Evolutionary conservation across 2,329 filamentous ascomycete species (phyloP), one percentile per base, ranked within the genome.

Genomic region (Pseudofabraea citricarpa): DNA sequence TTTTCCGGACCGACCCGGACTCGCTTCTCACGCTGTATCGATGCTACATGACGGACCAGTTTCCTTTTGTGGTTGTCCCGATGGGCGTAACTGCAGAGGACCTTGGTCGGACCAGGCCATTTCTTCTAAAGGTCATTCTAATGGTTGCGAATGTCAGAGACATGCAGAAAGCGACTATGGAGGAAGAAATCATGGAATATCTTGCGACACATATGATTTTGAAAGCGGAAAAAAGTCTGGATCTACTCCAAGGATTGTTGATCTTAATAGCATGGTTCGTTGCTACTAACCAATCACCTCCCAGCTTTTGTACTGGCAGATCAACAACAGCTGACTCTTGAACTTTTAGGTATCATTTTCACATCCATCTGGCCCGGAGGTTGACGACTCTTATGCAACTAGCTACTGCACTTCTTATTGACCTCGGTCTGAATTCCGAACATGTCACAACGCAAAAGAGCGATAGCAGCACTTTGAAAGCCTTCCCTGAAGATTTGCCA

Each of bases 211-310:
- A 66, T 24, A 55, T 71, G 38, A 39, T 75, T 1, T 60, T 71
- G 1, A 60, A 65, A 45, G 64, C 65, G 15, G 63, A 71, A 29
- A 59, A 59, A 23, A 63, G 59, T 13, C 44, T 75, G 7, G 70
- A 73, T 43, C 52, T 71, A 3, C 60, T 75, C 1, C 71, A 74
- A 52, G 72, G 71, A 0, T 55, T 74, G 7, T 47, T 75, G 6
- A 60, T 73, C 33, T 64, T 65, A 31, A 57, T 73, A 42, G 63
- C 68, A 18, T 75, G 72, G 72, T 74, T 59, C 39, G 57, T 53
- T 18, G 8, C 3, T 32, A 7, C 29, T 32, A 5, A 5, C 6
- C 8, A 32, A 15, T 32, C 29, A 12, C 9, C n/a, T 12, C 8
- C 8, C 12, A 22, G 35, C 20, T 6, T 22, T 13, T 12, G 9